Base-by-base conservation (phyloP, 192 early-diverging fungal genomes). In the Coemansia sp. region DNA sequence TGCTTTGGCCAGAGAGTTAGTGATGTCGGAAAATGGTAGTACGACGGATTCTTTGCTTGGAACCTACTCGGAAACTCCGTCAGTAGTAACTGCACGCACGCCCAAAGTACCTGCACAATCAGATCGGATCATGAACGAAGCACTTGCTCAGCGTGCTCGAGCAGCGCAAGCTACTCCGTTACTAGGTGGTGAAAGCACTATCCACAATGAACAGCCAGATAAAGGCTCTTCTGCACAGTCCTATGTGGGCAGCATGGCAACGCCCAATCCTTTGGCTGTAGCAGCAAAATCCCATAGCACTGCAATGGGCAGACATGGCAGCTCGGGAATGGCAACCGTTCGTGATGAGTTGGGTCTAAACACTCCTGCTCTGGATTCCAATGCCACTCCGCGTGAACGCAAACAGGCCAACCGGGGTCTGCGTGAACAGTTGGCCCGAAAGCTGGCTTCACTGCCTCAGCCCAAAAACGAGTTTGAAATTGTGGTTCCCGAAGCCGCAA, bases 401-500 rank as follows among this genome's bases (percentile, higher is more conserved):
- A 82, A 78, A 28, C 44, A 77, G 45, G 72, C 62, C 6, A 54
- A 42, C 11, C 72, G 66, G 36, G 48, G 66, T 6, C 59, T 90
- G 20, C 86, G 85, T 13, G 85, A 89, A 57, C 85, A 87, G 49
- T 80, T 98, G 9, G 62, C 83, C 21, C 81, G 78, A 46, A 81
- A 87, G 30, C 85, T 96, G 19, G 77, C 77, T 4, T 52, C 71
- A 20, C 71, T 99, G 13, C 96, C 96, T 1, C 79, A 82, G 53
- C 96, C 96, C 38, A 88, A 88, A 42, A 97, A 96, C 65, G 91
- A 95, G 56, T 94, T 94, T 70, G 90, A 94, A 53, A 85, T 98
- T 52, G 85, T 90, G 10, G 67, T 95, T 47, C 96, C 94, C 1
- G 88, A 91, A 28, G 63, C 58, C 13, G 19, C 16, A 13, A 21